A percentile compares a stretch with the other conserved stretches of the same genome.
Conservation (phyloP, 2,329 filamentous ascomycete genomes). For the Periconia digitata region DNA sequence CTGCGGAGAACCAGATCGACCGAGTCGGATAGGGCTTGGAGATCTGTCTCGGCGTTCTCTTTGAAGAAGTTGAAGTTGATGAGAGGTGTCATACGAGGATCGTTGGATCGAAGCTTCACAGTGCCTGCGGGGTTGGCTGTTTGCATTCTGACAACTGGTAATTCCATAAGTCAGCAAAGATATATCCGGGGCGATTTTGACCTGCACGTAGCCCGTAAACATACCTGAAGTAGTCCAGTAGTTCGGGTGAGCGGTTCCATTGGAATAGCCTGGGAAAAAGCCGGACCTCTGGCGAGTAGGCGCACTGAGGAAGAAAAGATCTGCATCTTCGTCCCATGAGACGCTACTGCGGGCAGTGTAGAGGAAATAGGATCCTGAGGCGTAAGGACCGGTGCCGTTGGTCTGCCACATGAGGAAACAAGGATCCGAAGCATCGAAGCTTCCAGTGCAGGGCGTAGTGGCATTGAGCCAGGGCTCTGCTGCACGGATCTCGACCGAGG, state of each 20-base stretch:
- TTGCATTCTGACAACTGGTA: slow-evolving; percentile 57
- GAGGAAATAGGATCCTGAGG: slow-evolving; percentile 44
- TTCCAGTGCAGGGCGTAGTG: slow-evolving; percentile 35
- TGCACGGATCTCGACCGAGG: slow-evolving; percentile 49
- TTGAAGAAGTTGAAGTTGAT: slow-evolving; percentile 43
- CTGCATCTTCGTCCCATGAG: slow-evolving; percentile 6
- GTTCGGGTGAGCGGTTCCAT: slow-evolving; percentile 30
- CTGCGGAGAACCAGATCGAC: background rate
- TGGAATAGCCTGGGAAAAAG: slow-evolving; percentile 53
- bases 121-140: slow-evolving; percentile 60
- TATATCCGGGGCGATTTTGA: slow-evolving; percentile 48
- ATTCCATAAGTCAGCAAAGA: slow-evolving; percentile 33
- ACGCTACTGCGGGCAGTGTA: slow-evolving; percentile 42
- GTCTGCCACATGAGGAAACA: slow-evolving; percentile 36
- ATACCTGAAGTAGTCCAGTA: slow-evolving; percentile 42
- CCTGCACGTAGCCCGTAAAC: slow-evolving; percentile 13
- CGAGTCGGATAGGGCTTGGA: background rate
- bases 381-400: slow-evolving; percentile 38
- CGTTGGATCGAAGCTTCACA: slow-evolving; percentile 58
- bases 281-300: slow-evolving; percentile 16
- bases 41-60: slow-evolving; percentile 1
- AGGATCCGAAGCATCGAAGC: slow-evolving; percentile 44
- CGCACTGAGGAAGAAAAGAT: slow-evolving; percentile 10
- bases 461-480: slow-evolving; percentile 25
- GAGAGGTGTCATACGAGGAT: slow-evolving; percentile 62